A percentile compares a stretch with the other conserved stretches of the same genome.
phyloP scores from a whole-genome alignment of 2,329 filamentous ascomycete species.

The Colletotrichum tamarilloi region DNA sequence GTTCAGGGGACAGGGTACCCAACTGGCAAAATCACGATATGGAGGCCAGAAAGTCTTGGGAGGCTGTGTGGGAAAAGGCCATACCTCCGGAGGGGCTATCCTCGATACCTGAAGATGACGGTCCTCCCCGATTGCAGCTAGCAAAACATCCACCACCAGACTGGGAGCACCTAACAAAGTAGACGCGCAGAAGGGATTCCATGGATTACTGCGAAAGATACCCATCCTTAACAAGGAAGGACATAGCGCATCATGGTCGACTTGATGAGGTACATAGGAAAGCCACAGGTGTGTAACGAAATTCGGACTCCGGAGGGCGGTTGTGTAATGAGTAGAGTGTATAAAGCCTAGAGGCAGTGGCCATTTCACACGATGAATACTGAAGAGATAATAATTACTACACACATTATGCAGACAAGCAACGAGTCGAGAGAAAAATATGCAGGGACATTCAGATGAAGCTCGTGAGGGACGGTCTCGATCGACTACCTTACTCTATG shows the following conservation, averaged over 20 bases:
- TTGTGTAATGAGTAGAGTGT: background rate
- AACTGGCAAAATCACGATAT: conserved; percentile 18
- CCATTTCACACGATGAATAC: background rate
- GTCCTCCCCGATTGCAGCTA: background rate
- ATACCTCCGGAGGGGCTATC: background rate
- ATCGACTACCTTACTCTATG: too few species aligned
- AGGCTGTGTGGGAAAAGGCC: conserved; percentile 14
- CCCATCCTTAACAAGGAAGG: background rate
- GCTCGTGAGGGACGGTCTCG: too few species aligned
- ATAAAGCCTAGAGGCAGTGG: background rate
- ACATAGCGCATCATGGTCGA: background rate
- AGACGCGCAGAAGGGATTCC: background rate
- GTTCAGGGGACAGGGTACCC: background rate
- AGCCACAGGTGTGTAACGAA: background rate
- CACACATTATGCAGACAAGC: too few species aligned
- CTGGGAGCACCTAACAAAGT: background rate
- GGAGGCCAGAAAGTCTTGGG: conserved; percentile 19
- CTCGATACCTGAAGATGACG: background rate
- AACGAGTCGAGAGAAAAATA: too few species aligned
- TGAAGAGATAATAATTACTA: background rate
- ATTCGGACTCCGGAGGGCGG: background rate
- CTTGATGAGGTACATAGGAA: background rate
- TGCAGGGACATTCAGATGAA: too few species aligned
- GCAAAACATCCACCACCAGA: background rate
- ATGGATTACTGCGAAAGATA: background rate